These are phyloP conservation scores for Akanthomyces lecanii DNA, from an alignment of 2,329 filamentous ascomycete genomes.

Conservation along the genomic window DNA sequence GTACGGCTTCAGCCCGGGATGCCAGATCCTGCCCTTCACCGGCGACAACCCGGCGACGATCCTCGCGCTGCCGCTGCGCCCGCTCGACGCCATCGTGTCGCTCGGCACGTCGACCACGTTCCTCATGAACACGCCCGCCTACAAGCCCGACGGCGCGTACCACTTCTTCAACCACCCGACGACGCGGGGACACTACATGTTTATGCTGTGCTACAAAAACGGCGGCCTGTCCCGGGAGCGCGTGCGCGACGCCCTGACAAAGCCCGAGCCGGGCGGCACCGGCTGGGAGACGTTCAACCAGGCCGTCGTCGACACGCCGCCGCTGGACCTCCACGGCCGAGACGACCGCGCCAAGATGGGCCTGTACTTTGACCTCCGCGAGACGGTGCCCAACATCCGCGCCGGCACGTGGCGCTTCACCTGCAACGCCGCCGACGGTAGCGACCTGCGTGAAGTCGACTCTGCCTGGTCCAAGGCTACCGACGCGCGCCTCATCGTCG, in stretches of 20 bases:
- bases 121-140: constrained; percentile 91
- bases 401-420: constrained; percentile 84
- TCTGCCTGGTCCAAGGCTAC: constrained; percentile 47
- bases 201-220: constrained; percentile 99
- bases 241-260: constrained; percentile 75
- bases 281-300: constrained; percentile 80
- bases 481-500: constrained; percentile 85
- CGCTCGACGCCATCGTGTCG: constrained; percentile 89
- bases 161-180: constrained; percentile 99
- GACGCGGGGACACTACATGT: constrained; percentile 90
- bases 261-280: constrained; percentile 40
- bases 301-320: constrained; percentile 61
- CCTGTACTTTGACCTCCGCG: constrained; percentile 90
- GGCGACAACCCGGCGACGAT: constrained; percentile 97
- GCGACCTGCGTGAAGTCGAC: constrained; percentile 39
- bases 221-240: constrained; percentile 88
- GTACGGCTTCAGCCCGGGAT: constrained; percentile 72
- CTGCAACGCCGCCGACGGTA: constrained; percentile 49
- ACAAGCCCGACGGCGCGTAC: constrained; percentile 83
- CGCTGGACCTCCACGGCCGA: constrained; percentile 56
- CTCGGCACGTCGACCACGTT: constrained; percentile 95
- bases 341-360: constrained; percentile 71
- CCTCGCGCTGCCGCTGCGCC: constrained; percentile 78
- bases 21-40: constrained; percentile 79
- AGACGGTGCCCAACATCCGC: constrained; percentile 89